Evolutionary conservation across 169 alveolate genomes (phyloP).

Genomic region (Fabrea salina): DNA sequence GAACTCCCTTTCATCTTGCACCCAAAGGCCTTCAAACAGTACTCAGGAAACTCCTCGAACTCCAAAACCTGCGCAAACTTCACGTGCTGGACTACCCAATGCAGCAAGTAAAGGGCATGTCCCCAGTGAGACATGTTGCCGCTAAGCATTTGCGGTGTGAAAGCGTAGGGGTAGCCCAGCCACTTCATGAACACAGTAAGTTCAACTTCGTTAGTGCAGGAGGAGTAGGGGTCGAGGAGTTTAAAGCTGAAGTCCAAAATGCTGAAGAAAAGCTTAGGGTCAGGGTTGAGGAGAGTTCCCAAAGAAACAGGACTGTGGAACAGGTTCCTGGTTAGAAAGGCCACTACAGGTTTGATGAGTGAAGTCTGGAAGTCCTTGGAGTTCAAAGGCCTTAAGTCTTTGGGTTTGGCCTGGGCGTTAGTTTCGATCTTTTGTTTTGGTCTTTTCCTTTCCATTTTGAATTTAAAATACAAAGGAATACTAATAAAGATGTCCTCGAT

Average conservation of each 20-base stretch:
- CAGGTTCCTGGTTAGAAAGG: neutral
- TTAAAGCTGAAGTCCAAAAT: neutral
- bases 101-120: neutral
- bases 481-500: neutral
- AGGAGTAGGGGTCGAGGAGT: neutral
- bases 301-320: neutral
- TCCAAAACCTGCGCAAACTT: neutral
- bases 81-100: neutral
- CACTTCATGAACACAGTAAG: neutral
- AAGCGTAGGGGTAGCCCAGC: neutral
- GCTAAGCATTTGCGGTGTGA: neutral
- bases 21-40: neutral
- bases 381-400: conserved; percentile 8
- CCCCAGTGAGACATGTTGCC: neutral
- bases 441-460: neutral
- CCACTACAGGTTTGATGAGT: neutral
- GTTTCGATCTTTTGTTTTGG: neutral
- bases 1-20: neutral
- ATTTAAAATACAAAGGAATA: neutral
- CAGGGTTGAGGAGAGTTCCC: neutral
- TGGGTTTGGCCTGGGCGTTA: neutral
- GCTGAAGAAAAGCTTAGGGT: neutral
- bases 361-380: neutral
- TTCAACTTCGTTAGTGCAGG: neutral
- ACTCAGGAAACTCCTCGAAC: neutral